Base-by-base conservation (phyloP, 2,329 filamentous ascomycete species). In the Fusarium begoniae region DNA sequence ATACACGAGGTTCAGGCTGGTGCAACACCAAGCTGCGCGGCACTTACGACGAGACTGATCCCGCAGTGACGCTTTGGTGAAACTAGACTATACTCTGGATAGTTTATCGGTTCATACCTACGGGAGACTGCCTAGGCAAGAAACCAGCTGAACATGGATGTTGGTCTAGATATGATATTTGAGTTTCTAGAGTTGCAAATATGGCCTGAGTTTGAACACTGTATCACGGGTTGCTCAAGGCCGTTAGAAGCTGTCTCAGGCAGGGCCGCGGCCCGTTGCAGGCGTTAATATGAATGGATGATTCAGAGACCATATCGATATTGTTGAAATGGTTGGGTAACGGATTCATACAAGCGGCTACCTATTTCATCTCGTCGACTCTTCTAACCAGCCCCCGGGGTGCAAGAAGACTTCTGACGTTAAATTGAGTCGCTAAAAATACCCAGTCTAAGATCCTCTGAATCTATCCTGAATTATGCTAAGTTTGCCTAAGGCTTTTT, bases 191-290 rank as follows among this genome's bases (percentile, higher is more conserved):
- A 35, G 24, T 30, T 38, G 30, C 26, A 43, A 43, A 43, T 51
- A 30, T 47, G 17, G n/a, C 22, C 32, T 40, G 32, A 41, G 41
- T 35, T 24, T 60, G 26, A 51, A 24, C 45, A 38, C 50, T 48
- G 30, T 41, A 28, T 41, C 15, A 54, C 30, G 28, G 45, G 35
- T 43, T 22, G 51, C 40, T 35, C 51, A 57, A 56, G 48, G 37
- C 43, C 47, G 47, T 59, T 70, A 37, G 26, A 40, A 51, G 37
- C 35, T 44, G 51, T 70, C 51, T 65, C 56, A 69, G 66, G 47
- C 30, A 53, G 26, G 51, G 59, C 35, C 59, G n/a, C 70, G 70
- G 70, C 63, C 57, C 61, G 62, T 63, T 74, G 70, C 66, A 74
- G 56, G 24, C 58, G 37, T 50, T 50, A 20, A 48, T 35, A 45